Evolutionary conservation across 23 red algal genomes (phyloP), one percentile per base, ranked within the genome.

Genomic region (Gracilariopsis chorda): DNA sequence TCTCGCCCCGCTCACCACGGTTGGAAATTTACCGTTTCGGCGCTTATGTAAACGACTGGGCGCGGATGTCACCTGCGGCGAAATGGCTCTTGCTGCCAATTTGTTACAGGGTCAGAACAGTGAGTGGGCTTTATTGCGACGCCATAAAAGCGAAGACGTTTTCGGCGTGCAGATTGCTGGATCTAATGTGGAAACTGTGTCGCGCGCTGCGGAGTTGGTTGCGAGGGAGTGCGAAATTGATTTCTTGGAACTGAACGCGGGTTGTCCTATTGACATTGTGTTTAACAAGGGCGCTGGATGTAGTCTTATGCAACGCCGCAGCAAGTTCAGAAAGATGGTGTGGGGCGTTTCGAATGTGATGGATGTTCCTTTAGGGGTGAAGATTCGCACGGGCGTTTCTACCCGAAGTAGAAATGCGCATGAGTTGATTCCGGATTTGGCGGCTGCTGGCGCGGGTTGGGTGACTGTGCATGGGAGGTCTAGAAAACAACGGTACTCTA

Each of bases 101-200:
- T 55, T 97, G 45, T 77, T 97, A 23, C 67, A 97, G 71, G 95
- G 95, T 30, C 77, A 93, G 76, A 68, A 51, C 46, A 80, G 65
- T 21, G 95, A 97, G 64, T 97, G 95, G 95, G 95, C 95, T 24
- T 53, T 97, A 20, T 80, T 97, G 29, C 51, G 95, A 0, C 82
- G 95, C 48, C 95, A 97, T 41, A 80, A 81, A 60, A 69, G 49
- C 14, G 95, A 97, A 55, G 89, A 93, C 33, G 12, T 97, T 9
- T 97, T 97, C 67, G 95, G 95, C 27, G 88, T 97, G 55, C 95
- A 97, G 48, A 56, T 97, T 10, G 95, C 95, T 16, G 95, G 95
- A 2, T 90, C 84, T 17, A 88, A 88, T 34, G 64, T 71, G 23
- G 89, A 93, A 43, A 58, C 87, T 2, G 57, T 97, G 57, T 63